These are phyloP conservation scores for Eustoma russellianum DNA, from an alignment of 257 asterid species.

Conservation along the genomic window DNA sequence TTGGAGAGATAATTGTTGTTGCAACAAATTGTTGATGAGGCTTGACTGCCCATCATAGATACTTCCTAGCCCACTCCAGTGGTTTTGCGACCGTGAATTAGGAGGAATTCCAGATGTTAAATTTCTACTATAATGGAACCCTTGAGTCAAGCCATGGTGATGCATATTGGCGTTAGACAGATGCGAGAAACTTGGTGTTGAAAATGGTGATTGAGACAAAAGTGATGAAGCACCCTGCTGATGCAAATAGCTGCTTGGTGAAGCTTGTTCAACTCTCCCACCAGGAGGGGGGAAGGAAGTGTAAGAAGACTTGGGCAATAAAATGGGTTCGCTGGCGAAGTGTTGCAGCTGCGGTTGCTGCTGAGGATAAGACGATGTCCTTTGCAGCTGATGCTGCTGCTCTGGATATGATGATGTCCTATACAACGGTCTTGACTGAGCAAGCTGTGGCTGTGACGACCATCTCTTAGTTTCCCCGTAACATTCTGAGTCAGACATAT, in stretches of 20 bases:
- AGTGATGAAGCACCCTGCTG: slow-evolving; percentile 43
- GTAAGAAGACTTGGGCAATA: slow-evolving; percentile 64
- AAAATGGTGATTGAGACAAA: slow-evolving; percentile 47
- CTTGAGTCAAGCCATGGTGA: slow-evolving; percentile 44
- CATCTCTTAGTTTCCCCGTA: slow-evolving; percentile 58
- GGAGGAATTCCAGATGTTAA: slow-evolving; percentile 30
- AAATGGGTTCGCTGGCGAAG: slow-evolving; percentile 76
- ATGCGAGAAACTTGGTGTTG: slow-evolving; percentile 36
- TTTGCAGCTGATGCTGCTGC: slow-evolving; percentile 46
- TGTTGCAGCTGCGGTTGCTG: slow-evolving; percentile 40
- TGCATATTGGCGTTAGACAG: slow-evolving; percentile 42
- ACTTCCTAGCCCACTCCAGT: slow-evolving; percentile 49
- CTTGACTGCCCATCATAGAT: slow-evolving; percentile 50
- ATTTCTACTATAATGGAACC: slow-evolving; percentile 45
- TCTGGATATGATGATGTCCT: slow-evolving; percentile 80
- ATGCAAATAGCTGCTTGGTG: slow-evolving; percentile 37
- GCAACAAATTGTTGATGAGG: slow-evolving; percentile 48
- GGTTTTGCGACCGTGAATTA: slow-evolving; percentile 46
- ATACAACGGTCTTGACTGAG: slow-evolving; percentile 55
- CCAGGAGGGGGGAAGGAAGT: slow-evolving; percentile 81
- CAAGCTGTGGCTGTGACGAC: slow-evolving; percentile 75
- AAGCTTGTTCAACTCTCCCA: slow-evolving; percentile 47
- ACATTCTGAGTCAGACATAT: slow-evolving; percentile 64
- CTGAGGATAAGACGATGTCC: slow-evolving; percentile 64
- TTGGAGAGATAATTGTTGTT: slow-evolving; percentile 53